Conservation (phyloP, 805 yeast species). For the Teunomyces funiuensis region DNA sequence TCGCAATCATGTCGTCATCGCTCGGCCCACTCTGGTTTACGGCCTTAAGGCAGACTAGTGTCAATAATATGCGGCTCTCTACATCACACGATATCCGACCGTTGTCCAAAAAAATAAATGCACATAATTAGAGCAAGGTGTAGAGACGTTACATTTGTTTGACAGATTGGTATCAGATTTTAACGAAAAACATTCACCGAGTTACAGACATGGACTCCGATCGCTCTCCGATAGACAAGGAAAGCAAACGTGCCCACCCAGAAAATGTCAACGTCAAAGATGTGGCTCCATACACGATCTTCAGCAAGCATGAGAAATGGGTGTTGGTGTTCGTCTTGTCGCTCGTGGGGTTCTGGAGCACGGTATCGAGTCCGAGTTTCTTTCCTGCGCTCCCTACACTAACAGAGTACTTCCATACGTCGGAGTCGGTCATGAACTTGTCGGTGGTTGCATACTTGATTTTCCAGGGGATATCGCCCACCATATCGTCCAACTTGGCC, state of each 20-base stretch:
- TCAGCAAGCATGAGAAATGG: conserved; percentile 39
- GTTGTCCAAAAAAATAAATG: no score
- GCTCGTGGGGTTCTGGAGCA: conserved; percentile 62
- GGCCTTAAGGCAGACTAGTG: no score
- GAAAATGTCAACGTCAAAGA: neutral
- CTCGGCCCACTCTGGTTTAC: no score
- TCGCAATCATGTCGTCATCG: no score
- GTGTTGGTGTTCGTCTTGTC: conserved; percentile 40
- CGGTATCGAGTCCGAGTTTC: conserved; percentile 75
- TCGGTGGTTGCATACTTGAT: conserved; percentile 76
- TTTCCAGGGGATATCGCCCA: conserved; percentile 76
- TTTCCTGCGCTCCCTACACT: conserved; percentile 73
- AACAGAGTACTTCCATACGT: conserved; percentile 51
- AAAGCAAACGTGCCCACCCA: no score
- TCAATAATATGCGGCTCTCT: no score
- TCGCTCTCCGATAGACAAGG: neutral
- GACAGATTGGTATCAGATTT: no score
- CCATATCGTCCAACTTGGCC: conserved; percentile 64
- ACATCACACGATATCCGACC: no score
- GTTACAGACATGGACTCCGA: neutral
- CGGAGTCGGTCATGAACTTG: conserved; percentile 62
- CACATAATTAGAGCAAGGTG: no score
- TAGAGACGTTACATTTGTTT: no score
- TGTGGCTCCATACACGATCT: conserved; percentile 38
- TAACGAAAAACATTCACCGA: no score